These are phyloP conservation scores for Trichophyton equinum DNA, from an alignment of 2,329 filamentous ascomycete genomes.

Conservation along the genomic window DNA sequence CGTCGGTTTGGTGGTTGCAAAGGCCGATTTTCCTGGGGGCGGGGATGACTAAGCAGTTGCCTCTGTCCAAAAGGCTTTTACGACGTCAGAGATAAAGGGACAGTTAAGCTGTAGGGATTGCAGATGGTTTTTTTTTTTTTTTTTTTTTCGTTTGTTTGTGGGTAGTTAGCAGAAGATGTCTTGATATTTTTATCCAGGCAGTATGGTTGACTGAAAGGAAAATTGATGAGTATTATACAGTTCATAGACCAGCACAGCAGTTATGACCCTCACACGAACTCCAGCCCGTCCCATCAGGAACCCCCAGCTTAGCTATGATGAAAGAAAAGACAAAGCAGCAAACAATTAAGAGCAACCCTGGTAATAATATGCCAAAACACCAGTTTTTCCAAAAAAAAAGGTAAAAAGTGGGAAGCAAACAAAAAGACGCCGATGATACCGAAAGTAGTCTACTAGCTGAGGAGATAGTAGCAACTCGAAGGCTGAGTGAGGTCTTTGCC, in stretches of 20 bases:
- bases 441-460: not conserved
- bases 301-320: not conserved
- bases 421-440: not conserved
- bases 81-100: not conserved
- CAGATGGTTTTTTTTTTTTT: not conserved
- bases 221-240: not conserved
- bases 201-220: not conserved
- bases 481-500: constrained; percentile 16
- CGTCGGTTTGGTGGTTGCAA: not conserved
- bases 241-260: not conserved
- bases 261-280: not conserved
- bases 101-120: not conserved
- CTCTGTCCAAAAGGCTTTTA: not conserved
- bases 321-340: not conserved
- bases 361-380: not conserved
- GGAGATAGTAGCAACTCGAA: not conserved
- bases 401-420: too few relatives aligned
- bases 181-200: not conserved
- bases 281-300: not conserved
- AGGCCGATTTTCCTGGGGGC: not conserved
- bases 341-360: not conserved
- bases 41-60: not conserved
- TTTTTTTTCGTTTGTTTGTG: too few relatives aligned
- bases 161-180: not conserved
- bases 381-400: not conserved